Evolutionary conservation across 169 alveolate species (phyloP).

Genomic region (Eimeria praecox): DNA sequence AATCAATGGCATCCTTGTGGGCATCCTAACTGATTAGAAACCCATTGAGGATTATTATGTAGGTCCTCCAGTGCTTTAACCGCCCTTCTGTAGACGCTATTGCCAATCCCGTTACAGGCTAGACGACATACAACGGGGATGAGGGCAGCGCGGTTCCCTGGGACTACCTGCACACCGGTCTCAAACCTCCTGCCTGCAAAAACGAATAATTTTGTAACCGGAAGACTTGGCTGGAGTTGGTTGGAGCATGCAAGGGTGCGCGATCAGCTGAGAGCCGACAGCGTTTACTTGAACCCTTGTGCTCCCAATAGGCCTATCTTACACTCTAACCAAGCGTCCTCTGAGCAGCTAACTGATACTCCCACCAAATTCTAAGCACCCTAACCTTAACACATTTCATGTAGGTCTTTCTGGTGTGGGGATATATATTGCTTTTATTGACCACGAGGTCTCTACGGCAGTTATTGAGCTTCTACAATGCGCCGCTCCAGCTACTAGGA

Average conservation of each 20-base stretch:
- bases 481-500: neutral
- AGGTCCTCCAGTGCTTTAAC: neutral
- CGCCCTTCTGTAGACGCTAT: neutral
- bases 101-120: neutral
- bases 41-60: no score
- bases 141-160: neutral
- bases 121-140: neutral
- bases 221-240: neutral
- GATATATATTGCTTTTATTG: neutral
- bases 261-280: neutral
- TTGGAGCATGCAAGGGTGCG: neutral
- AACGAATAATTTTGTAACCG: neutral
- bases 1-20: neutral
- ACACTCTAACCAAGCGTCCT: neutral
- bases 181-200: neutral
- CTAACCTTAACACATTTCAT: neutral
- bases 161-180: neutral
- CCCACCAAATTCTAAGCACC: neutral
- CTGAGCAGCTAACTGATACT: neutral
- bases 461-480: neutral
- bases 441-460: neutral
- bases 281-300: neutral
- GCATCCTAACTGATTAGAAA: neutral
- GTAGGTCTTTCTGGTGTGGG: neutral
- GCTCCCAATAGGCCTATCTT: neutral